Base-by-base conservation (phyloP, 441 rosid genomes). In the Viola pubescens region DNA sequence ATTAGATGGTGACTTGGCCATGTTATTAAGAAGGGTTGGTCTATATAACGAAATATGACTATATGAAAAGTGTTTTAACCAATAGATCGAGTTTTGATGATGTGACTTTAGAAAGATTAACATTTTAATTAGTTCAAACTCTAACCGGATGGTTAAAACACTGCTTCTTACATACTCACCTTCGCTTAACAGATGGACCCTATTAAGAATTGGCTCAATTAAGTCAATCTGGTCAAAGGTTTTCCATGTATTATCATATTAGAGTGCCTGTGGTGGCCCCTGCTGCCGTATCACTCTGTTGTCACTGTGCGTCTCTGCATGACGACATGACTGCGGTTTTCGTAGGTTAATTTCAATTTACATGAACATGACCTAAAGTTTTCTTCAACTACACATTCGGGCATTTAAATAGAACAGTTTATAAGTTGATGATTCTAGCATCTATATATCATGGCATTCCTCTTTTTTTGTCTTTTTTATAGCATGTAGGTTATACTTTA, bases 361-460 rank as follows among this genome's bases (percentile, higher is more conserved):
- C 34, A 26, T 26, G 34, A 26, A 26, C 34, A 26, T 26, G 34
- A 26, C 34, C 53, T 51, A 5, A 34, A 61, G 62, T 51, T 62
- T 62, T 14, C 42, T 43, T 51, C 56, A 52, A 46, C 51, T 50
- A 37, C 5, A 26, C 14, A 40, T 14, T 44, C 41, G 38, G 48
- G 58, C 63, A 59, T 50, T 58, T 50, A 48, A 12, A 9, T 48
- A 44, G 10, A 40, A 37, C 42, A 40, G 13, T 5, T 19, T 51
- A 34, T 4, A 42, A 14, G 42, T 37, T 62, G 52, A 54, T 10
- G 58, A 6, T 54, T 45, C 45, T 8, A 45, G 6, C 59, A 7
- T 44, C 13, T 26, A 26, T 26, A 26, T 26, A 26, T 37, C 12
- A 34, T 13, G 42, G 4, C 39, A 6, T 8, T 37, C 6, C 49